Evolutionary conservation across 225 moss, liverwort and hornwort genomes (phyloP), one percentile per base, ranked within the genome.

Genomic region (Sphagnum contortum): DNA sequence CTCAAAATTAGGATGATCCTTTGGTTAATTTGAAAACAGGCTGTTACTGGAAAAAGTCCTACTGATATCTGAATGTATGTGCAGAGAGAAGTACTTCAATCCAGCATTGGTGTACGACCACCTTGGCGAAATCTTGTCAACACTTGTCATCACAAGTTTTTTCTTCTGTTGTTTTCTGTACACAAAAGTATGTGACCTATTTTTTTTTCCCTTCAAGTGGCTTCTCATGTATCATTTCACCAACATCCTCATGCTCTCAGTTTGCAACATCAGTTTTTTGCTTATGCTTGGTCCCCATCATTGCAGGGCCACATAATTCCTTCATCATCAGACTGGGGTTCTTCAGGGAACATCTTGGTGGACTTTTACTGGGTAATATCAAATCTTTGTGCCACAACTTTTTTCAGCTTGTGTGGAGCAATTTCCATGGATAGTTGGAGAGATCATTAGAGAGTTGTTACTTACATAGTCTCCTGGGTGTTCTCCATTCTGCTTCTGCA

Each of bases 311-410:
- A 98, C 57, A 60, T 87, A 44, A 64, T 77, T 7, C 98, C 98
- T 14, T 98, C 98, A 57, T 98, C 98, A 63, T 73, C 93, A 6
- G 98, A 98, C 74, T 87, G 89, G 80, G 98, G 98, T 63, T 90
- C 93, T 63, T 93, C 93, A 11, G 93, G 98, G 58, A 98, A 93
- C 60, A 55, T 79, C 47, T 81, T 98, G 59, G 82, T 98, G 48
- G 93, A 98, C 74, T 98, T 93, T 59, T 98, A 77, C 61, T 98
- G 98, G 98, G 95, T 95, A 81, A 44, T 71, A 63, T 53, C 68
- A 50, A 48, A 29, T 29, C 29, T 58, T 48, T 67, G 44, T 7
- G 3, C 46, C 6, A 6, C 57, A 48, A 9, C 9, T 66, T 56
- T 14, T 66, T 5, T 6, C 12, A 13, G 58, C 58, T 3, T 8